Percentiles rank a stretch among this genome's conserved stretches.
Conservation (phyloP, 2,329 filamentous ascomycete genomes). For the Hortaea sp. region DNA sequence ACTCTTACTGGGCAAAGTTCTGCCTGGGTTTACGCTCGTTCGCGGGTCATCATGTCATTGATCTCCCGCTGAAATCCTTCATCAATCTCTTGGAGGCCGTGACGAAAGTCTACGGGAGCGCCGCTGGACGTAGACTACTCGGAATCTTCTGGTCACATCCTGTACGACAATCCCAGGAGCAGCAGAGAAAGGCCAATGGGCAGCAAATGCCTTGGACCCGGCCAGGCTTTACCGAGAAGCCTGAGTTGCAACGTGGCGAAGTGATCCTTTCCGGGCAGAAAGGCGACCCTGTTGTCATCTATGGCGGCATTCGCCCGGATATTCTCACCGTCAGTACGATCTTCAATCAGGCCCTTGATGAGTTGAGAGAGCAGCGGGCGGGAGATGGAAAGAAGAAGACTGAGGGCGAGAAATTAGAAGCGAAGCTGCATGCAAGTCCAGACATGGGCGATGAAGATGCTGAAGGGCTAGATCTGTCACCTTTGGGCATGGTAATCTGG, state of each 20-base stretch:
- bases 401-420: background rate
- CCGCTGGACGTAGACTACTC: constrained; percentile 39
- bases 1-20: constrained; percentile 9
- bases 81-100: constrained; percentile 46
- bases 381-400: background rate
- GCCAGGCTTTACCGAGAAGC: background rate
- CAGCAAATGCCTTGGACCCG: background rate
- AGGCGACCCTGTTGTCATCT: constrained; percentile 7
- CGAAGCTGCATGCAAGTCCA: background rate
- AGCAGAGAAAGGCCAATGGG: background rate
- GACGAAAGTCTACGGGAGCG: constrained; percentile 39
- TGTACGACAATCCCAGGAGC: constrained; percentile 5
- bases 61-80: constrained; percentile 32
- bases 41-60: constrained; percentile 5
- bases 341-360: constrained; percentile 12
- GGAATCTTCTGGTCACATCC: constrained; percentile 34
- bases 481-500: constrained; percentile 11
- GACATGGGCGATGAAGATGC: background rate
- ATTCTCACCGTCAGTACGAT: constrained; percentile 15
- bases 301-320: constrained; percentile 15
- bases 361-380: constrained; percentile 3
- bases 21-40: constrained; percentile 2
- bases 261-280: background rate
- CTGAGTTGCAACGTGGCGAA: no score
- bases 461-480: constrained; percentile 2